Evolutionary conservation across 805 yeast genomes (phyloP), one percentile per base, ranked within the genome.

Genomic region (Starmerella riodocensis): DNA sequence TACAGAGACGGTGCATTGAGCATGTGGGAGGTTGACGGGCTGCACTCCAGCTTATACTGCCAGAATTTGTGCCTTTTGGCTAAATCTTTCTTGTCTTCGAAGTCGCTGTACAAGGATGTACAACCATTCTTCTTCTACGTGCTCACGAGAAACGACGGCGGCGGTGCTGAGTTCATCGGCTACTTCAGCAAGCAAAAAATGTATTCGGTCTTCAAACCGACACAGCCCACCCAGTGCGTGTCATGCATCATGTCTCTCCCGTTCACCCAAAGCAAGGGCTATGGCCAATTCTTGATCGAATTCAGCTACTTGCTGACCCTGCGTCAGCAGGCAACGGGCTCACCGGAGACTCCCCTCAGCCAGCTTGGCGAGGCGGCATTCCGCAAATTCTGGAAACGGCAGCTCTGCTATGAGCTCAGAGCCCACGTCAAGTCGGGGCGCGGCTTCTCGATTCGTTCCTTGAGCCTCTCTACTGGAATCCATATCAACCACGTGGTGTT

Each of bases 311-410:
- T 85, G 14, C 61, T 91, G 34, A 71, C 91, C 1, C 64, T 78
- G 37, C 67, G 73, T 42, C 96, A 88, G 55, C 74, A 70, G 50
- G 78, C 76, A 46, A 69, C 70, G 40, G 98, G 97, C 0, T 81
- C 96, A 0, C 98, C 98, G 0, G 98, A 91, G 53, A 88, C 86
- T 54, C 98, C 98, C 0, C 65, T 88, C 41, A 78, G 91, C 49
- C 86, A 80, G 47, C 62, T 88, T 39, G 98, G 98, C 0, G 61
- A 85, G 36, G 59, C 80, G 23, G 80, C 95, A 44, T 91, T 88
- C 58, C 64, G 93, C 46, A 80, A 75, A 50, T 88, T 80, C 58
- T 91, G 97, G 97, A 77, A 71, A 49, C 61, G 73, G 1, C 65
- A 77, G 4, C 61, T 84, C 6, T 70, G 91, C 8, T 66, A 60